A percentile compares a stretch with the other conserved stretches of the same genome.
Evolutionary conservation across 805 yeast genomes (phyloP).

Genomic region (Candida chilensis): DNA sequence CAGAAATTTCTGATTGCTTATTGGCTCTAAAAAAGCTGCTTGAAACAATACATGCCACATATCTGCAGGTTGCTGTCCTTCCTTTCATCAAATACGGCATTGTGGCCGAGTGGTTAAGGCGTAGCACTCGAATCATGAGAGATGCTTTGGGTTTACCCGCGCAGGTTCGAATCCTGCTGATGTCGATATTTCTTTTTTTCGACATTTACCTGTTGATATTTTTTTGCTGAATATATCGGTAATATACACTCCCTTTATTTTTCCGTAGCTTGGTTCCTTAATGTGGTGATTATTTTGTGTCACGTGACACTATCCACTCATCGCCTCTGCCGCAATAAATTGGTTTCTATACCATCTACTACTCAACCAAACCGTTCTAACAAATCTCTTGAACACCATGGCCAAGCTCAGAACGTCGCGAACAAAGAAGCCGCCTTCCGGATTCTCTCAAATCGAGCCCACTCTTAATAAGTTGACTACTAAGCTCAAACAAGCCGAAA

Average conservation of each 20-base stretch:
- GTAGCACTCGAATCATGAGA: slow-evolving; percentile 1
- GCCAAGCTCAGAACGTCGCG: slow-evolving; percentile 32
- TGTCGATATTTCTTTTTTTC: slow-evolving; percentile 23
- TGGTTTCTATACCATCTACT: no score
- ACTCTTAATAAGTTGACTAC: slow-evolving; percentile 51
- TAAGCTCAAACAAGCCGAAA: slow-evolving; percentile 43
- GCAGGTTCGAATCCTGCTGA: slow-evolving; percentile 38
- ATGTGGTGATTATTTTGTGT: no score
- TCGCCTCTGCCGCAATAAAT: no score
- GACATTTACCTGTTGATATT: no score
- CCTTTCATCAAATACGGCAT: background rate
- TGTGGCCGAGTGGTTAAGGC: slow-evolving; percentile 2
- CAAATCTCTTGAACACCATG: no score
- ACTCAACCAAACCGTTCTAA: no score
- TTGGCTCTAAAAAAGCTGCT: background rate
- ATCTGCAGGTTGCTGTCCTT: background rate
- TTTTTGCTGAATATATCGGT: no score
- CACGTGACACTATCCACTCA: no score
- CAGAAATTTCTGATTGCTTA: background rate
- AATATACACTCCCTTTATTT: no score
- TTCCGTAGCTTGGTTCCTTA: no score
- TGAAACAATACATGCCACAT: background rate
- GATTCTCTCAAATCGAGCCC: slow-evolving; percentile 59
- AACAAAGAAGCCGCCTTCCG: slow-evolving; percentile 58
- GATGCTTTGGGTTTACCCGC: slow-evolving; percentile 35